These are phyloP conservation scores for Setaria viridis DNA, from an alignment of 202 grass and related monocot genomes.

Conservation along the genomic window DNA sequence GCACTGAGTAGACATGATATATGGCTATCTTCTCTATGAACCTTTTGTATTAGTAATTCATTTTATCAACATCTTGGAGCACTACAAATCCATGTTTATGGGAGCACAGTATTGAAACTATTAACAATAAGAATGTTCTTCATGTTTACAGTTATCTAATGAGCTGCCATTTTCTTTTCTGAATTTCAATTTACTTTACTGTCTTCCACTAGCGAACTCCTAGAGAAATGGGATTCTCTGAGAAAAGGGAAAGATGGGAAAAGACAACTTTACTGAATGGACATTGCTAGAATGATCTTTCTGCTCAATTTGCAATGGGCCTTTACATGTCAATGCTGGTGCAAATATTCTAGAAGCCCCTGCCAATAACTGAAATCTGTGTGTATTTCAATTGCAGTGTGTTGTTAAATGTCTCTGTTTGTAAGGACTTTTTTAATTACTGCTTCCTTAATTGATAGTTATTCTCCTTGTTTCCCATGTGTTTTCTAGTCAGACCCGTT, in stretches of 20 bases:
- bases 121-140: conserved; percentile 37
- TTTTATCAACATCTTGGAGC: conserved; percentile 32
- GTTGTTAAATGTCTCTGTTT: conserved; percentile 15
- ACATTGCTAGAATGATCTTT: conserved; percentile 15
- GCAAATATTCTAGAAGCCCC: conserved; percentile 35
- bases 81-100: conserved; percentile 24
- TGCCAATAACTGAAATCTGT: conserved; percentile 22
- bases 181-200: conserved; percentile 48
- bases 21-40: conserved; percentile 24
- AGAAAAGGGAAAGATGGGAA: neutral
- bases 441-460: neutral
- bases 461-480: conserved; percentile 1
- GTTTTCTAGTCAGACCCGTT: neutral
- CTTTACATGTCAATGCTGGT: conserved; percentile 14
- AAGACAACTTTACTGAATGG: conserved; percentile 31
- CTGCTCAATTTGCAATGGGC: conserved; percentile 41
- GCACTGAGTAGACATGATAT: conserved; percentile 43
- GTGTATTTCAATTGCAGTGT: neutral
- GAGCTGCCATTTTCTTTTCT: conserved; percentile 23
- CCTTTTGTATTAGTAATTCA: conserved; percentile 43
- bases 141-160: conserved; percentile 27
- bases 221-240: conserved; percentile 21
- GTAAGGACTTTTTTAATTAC: conserved; percentile 11
- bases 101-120: conserved; percentile 20
- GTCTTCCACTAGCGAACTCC: conserved; percentile 29